Base-by-base conservation (phyloP, 2,329 filamentous ascomycete species). In the Colletotrichum tanaceti region DNA sequence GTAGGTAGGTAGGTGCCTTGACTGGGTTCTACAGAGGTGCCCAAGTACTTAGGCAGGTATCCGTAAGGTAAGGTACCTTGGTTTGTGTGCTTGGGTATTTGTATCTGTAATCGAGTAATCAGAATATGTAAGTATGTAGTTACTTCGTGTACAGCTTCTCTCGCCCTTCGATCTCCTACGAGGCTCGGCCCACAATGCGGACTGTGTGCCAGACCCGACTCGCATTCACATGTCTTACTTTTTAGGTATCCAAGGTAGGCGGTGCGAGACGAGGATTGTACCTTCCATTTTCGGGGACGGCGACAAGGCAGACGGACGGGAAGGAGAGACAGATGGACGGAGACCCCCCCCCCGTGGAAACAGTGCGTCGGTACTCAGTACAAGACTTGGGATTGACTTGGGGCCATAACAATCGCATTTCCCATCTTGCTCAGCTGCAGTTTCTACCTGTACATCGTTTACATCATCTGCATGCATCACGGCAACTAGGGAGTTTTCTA, bases 181-280 rank as follows among this genome's bases (percentile, higher is more conserved):
- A 52, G 65, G 52, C 65, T 67, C 58, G 44, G 60, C 60, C 20
- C 53, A 53, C 64, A 67, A 67, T 67, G 60, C 60, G 60, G 20
- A 47, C 53, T 57, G 58, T 62, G 58, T 62, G 52, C 41, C 20
- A 41, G 52, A 32, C 10, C 54, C 24, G 10, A 18, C 24, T 28
- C 28, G 4, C 22, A 9, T 44, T 58, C 24, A n/a, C 24, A 32
- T 16, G 24, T 58, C 55, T 46, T 35, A 20, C 2, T 18, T 18
- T 47, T 9, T 20, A 10, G 41, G 10, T 14, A 10, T 10, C 28
- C 7, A 35, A n/a, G 22, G 13, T 24, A 46, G 41, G 22, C 35
- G 24, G 24, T 57, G 22, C 16, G 49, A 18, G 6, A 22, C 16
- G 6, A 41, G 28, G 39, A 43, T 14, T 13, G 53, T 16, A 58